Conservation (phyloP, 192 early-diverging fungal genomes). For the Rhizophlyctis rosea region DNA sequence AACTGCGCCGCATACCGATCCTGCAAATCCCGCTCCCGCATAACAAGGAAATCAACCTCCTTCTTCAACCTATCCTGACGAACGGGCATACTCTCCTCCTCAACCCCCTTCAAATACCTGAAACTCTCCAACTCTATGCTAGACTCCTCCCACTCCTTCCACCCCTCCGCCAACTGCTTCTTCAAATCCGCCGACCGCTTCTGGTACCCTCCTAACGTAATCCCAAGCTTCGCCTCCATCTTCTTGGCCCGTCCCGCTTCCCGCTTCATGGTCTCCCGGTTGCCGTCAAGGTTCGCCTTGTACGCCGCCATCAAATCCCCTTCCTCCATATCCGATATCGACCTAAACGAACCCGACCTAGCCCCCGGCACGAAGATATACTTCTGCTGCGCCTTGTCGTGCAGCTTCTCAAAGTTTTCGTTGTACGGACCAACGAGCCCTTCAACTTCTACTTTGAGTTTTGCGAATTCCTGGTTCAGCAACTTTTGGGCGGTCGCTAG, state of each 20-base stretch:
- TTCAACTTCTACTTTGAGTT: constrained; percentile 11
- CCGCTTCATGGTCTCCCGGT: constrained; percentile 67
- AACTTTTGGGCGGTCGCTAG: constrained; percentile 55
- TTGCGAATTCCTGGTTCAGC: constrained; percentile 50
- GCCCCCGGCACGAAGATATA: constrained; percentile 2
- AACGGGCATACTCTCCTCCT: constrained; percentile 37
- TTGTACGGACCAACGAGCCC: not conserved
- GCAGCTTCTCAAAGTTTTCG: constrained; percentile 3
- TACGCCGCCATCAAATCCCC: constrained; percentile 10
- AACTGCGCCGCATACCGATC: constrained; percentile 58
- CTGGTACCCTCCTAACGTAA: constrained; percentile 83
- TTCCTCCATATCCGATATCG: not conserved
- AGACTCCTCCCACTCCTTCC: constrained; percentile 21
- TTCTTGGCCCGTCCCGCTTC: constrained; percentile 77
- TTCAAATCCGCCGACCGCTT: constrained; percentile 59
- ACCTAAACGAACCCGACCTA: constrained; percentile 8
- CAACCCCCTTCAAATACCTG: constrained; percentile 16
- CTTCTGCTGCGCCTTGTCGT: constrained; percentile 1
- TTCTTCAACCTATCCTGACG: constrained; percentile 54
- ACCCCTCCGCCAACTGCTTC: constrained; percentile 44
- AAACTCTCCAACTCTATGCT: constrained; percentile 27
- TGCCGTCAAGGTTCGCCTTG: constrained; percentile 38
- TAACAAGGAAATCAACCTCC: constrained; percentile 47
- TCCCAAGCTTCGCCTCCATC: constrained; percentile 75
- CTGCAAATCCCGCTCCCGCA: constrained; percentile 62